Conservation (phyloP, 2,329 filamentous ascomycete genomes). For the Calonectria henricotiae region DNA sequence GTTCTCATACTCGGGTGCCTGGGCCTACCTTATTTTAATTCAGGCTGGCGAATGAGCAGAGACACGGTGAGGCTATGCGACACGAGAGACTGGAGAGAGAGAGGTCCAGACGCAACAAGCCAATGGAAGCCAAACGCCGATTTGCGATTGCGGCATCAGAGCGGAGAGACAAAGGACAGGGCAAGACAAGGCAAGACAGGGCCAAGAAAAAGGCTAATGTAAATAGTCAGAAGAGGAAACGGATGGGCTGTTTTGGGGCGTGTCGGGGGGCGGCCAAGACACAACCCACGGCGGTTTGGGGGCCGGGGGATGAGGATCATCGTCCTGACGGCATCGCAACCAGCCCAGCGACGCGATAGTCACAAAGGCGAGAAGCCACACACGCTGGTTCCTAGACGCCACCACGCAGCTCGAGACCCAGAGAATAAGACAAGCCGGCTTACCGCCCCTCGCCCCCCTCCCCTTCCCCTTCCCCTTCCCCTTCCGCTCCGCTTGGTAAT, state of each 20-base stretch:
- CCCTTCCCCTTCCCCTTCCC: background rate
- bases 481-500: background rate
- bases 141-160: slow-evolving; percentile 9
- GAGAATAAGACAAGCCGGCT: slow-evolving; percentile 21
- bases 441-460: slow-evolving; percentile 9
- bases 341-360: slow-evolving; percentile 5
- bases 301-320: slow-evolving; percentile 9
- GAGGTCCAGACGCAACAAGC: background rate
- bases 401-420: slow-evolving; percentile 15
- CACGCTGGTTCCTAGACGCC: slow-evolving; percentile 1
- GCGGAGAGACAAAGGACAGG: slow-evolving; percentile 21
- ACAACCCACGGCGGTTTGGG: slow-evolving; percentile 3
- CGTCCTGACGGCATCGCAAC: background rate
- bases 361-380: slow-evolving; percentile 7
- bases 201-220: slow-evolving; percentile 13
- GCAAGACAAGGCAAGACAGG: slow-evolving; percentile 16
- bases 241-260: background rate
- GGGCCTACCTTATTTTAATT: slow-evolving; percentile 18
- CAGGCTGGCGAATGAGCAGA: slow-evolving; percentile 21
- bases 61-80: slow-evolving; percentile 30
- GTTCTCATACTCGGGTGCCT: slow-evolving; percentile 7
- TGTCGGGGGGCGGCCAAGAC: slow-evolving; percentile 3
- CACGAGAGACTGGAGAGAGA: slow-evolving; percentile 2
- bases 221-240: slow-evolving; percentile 23
- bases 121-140: background rate